These are phyloP conservation scores for Petunia hybrid DNA, from an alignment of 305 asterid species.

Conservation along the genomic window DNA sequence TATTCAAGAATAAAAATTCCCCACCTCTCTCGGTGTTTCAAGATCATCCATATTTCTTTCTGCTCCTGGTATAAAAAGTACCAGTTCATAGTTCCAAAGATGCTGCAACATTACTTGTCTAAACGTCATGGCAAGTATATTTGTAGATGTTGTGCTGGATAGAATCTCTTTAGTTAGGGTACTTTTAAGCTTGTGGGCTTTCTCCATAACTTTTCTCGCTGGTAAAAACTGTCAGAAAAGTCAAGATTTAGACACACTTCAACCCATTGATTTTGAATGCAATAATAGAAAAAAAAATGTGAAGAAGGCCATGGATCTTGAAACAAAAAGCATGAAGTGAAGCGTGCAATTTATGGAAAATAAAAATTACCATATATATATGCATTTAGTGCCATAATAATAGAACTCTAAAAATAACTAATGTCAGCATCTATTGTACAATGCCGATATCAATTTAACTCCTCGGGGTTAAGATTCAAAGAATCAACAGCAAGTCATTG, in stretches of 20 bases:
- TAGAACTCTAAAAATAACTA: too few species aligned
- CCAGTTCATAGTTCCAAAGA: conserved; percentile 81
- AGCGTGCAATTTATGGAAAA: too few species aligned
- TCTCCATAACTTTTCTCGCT: conserved; percentile 77
- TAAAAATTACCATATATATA: too few species aligned
- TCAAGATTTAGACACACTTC: conserved; percentile 11
- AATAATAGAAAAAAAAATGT: too few species aligned
- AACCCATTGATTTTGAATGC: not conserved
- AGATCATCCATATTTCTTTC: conserved; percentile 74
- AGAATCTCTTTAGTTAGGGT: conserved; percentile 59
- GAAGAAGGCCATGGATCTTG: too few species aligned
- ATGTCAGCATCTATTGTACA: too few species aligned
- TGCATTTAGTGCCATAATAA: too few species aligned
- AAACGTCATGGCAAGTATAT: conserved; percentile 89
- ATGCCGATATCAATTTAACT: too few species aligned
- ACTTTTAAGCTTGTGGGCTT: conserved; percentile 65
- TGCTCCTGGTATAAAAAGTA: conserved; percentile 67
- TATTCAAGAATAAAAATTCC: conserved; percentile 27
- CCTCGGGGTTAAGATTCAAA: too few species aligned
- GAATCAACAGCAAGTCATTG: too few species aligned
- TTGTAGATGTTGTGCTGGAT: conserved; percentile 54
- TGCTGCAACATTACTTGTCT: conserved; percentile 78
- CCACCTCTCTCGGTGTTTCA: conserved; percentile 79
- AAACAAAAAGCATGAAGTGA: too few species aligned
- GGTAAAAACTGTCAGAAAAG: conserved; percentile 74